Evolutionary conservation across 2,329 filamentous ascomycete genomes (phyloP), one percentile per base, ranked within the genome.

Genomic region (Verticillium tricorpus): DNA sequence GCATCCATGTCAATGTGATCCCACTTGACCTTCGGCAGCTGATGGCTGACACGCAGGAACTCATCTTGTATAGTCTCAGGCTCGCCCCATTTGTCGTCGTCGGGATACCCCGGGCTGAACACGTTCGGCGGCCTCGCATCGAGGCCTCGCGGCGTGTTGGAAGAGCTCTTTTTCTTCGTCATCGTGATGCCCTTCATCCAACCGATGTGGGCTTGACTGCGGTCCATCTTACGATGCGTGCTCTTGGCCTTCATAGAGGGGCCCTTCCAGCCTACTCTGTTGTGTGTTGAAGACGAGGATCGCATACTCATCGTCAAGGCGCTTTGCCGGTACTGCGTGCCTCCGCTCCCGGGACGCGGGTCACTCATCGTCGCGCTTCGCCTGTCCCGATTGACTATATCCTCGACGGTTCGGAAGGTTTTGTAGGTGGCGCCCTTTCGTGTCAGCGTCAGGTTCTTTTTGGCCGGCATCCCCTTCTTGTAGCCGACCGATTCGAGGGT

Each of bases 371-470:
- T 88, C 1, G 84, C 80, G 50, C 76, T 77, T 67, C 83, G 83
- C 64, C 85, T 85, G 62, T 89, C 86, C 28, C 82, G 78, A 56
- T 81, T 80, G 45, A 80, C 73, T 57, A 78, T 78, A 61, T 85
- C 85, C 60, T 90, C 88, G 22, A 90, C 82, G 50, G 92, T 87
- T 56, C 91, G 87, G 69, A 94, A 97, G 0, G 91, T 94, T 72
- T 90, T 91, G 78, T 97, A 97, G 2, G 83, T 78, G 6, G 93
- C 92, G 12, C 93, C 93, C 72, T 89, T 89, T n/a, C 93, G 86
- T 14, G 93, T 97, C 52, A 93, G 78, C 59, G 85, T 88, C 11
- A 93, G 77, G 34, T 84, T 87, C 45, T 86, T 86, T 7, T 82
- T 82, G 22, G 89, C 85, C 3, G 82, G 82, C 59, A 81, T 82